Evolutionary conservation across 2,329 filamentous ascomycete genomes (phyloP).

Genomic region (Leptodontidium sp.): DNA sequence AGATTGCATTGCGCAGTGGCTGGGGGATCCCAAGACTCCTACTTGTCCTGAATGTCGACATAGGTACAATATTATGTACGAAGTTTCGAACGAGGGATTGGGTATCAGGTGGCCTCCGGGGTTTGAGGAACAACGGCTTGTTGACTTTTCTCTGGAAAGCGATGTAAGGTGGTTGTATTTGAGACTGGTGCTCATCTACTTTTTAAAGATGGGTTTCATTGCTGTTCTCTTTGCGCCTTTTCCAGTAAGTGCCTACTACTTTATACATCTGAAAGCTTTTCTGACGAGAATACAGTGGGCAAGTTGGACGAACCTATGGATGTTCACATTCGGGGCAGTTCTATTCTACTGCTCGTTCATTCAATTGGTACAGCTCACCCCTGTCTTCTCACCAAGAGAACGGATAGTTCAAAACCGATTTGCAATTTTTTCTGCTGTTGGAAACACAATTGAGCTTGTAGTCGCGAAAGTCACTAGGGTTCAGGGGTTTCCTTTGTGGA

Average conservation of each 20-base stretch:
- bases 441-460: background rate
- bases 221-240: background rate
- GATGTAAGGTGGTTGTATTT: background rate
- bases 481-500: background rate
- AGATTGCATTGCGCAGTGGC: conserved; percentile 16
- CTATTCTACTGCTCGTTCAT: conserved; percentile 2
- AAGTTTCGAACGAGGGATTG: background rate
- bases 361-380: background rate
- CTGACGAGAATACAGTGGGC: background rate
- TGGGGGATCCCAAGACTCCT: background rate
- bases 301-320: conserved; percentile 17
- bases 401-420: conserved; percentile 7
- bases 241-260: background rate
- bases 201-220: background rate
- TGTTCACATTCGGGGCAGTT: conserved; percentile 14
- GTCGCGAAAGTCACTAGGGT: background rate
- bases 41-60: conserved; percentile 18
- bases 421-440: conserved; percentile 9
- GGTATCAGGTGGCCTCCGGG: background rate
- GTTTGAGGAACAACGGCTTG: background rate
- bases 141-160: background rate
- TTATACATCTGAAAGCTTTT: background rate
- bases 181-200: background rate
- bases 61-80: conserved; percentile 8
- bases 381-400: background rate